Percentiles rank a stretch among this genome's conserved stretches.
Evolutionary conservation across 2,329 filamentous ascomycete genomes (phyloP).

Genomic region (Cladophialophora bantiana): DNA sequence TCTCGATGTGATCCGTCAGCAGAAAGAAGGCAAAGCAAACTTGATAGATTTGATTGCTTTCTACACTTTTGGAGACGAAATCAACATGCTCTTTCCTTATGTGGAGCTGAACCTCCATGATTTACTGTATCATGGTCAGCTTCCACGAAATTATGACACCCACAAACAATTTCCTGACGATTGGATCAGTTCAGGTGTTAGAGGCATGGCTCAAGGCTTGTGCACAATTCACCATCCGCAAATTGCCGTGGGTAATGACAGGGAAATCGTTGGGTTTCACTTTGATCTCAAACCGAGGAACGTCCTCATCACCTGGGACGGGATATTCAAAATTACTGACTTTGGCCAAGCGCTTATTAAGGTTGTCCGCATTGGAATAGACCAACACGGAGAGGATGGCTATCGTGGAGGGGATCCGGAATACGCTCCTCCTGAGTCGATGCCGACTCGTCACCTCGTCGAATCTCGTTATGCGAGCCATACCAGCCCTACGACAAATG

Average conservation of each 20-base stretch:
- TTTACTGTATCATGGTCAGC: background rate
- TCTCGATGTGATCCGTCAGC: conserved; percentile 10
- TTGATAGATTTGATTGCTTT: conserved; percentile 14
- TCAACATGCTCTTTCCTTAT: conserved; percentile 10
- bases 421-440: conserved; percentile 10
- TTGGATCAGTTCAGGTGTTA: conserved; percentile 5
- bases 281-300: conserved; percentile 12
- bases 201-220: conserved; percentile 10
- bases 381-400: conserved; percentile 2
- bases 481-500: background rate
- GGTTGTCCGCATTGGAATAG: conserved; percentile 5
- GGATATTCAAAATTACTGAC: conserved; percentile 10
- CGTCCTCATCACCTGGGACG: conserved; percentile 8
- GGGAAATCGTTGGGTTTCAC: conserved; percentile 1
- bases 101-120: conserved; percentile 9
- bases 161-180: background rate
- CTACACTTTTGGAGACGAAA: conserved; percentile 13
- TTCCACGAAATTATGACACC: background rate
- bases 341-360: conserved; percentile 14
- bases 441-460: conserved; percentile 1
- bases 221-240: conserved; percentile 12
- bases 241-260: background rate
- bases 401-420: conserved; percentile 9
- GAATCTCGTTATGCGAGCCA: background rate
- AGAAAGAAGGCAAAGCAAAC: conserved; percentile 4